Conservation (phyloP, 2,329 filamentous ascomycete genomes). For the Ceratocystis cacaofunesta region DNA sequence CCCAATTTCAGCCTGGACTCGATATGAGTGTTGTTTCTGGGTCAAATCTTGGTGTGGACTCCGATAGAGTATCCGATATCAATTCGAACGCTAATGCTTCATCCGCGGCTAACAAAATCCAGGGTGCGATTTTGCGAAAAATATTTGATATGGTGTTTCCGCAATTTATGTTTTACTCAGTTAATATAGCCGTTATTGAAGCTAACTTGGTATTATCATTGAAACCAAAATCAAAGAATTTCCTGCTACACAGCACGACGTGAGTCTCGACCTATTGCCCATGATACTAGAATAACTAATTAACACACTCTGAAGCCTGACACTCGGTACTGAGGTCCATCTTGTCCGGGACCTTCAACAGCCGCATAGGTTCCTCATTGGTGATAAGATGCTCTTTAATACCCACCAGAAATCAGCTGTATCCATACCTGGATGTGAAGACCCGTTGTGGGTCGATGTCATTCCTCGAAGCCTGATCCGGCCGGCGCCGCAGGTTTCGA, state of each 20-base stretch:
- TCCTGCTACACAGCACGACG: background rate
- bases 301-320: background rate
- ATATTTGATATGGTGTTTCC: background rate
- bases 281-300: background rate
- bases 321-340: background rate
- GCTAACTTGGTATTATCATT: conserved; percentile 5
- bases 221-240: background rate
- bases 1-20: too few relatives aligned
- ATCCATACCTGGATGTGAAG: background rate
- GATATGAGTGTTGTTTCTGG: too few relatives aligned
- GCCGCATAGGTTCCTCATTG: conserved; percentile 5
- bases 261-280: background rate
- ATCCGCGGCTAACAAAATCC: background rate
- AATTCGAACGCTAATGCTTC: too few relatives aligned
- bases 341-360: conserved; percentile 3
- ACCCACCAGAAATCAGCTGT: background rate
- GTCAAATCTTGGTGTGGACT: too few relatives aligned
- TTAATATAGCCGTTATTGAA: conserved; percentile 3
- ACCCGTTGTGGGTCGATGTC: background rate
- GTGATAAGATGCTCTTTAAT: background rate
- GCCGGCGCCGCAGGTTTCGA: background rate
- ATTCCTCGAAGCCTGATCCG: background rate
- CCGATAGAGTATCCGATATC: too few relatives aligned
- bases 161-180: background rate
- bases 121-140: background rate